These are phyloP conservation scores for Penicillium paradoxum DNA, from an alignment of 495 filamentous ascomycete species.

Conservation along the genomic window DNA sequence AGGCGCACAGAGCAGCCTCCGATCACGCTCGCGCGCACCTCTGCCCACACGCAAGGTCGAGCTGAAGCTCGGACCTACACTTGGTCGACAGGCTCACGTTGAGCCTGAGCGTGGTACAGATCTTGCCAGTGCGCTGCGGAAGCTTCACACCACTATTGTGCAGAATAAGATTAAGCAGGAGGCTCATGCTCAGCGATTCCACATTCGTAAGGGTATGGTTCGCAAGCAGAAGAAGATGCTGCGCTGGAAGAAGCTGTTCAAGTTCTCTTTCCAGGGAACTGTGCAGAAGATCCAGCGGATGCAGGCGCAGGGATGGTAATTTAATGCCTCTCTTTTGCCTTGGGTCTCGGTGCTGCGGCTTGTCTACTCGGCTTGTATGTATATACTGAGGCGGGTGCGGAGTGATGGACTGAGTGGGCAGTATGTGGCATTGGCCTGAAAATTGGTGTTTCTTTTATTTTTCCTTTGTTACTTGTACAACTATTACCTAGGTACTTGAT, in stretches of 20 bases:
- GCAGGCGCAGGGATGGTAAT: conserved; percentile 45
- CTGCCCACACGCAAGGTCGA: conserved; percentile 21
- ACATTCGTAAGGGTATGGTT: conserved; percentile 36
- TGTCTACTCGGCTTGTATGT: conserved; percentile 13
- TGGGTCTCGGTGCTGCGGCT: conserved; percentile 1
- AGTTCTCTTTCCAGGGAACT: conserved; percentile 40
- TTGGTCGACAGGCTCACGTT: conserved; percentile 39
- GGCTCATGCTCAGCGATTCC: conserved; percentile 28
- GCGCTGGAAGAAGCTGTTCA: conserved; percentile 43
- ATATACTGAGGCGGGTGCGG: conserved; percentile 15
- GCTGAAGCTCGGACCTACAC: conserved; percentile 38
- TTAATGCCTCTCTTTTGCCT: background rate
- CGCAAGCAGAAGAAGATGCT: conserved; percentile 30
- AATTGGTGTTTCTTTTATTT: conserved; percentile 1
- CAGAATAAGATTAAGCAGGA: conserved; percentile 26
- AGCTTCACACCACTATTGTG: conserved; percentile 20
- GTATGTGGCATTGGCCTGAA: conserved; percentile 1
- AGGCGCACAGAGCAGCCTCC: background rate
- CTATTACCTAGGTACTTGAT: conserved; percentile 11
- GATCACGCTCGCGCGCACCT: background rate
- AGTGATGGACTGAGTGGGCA: background rate
- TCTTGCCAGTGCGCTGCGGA: conserved; percentile 27
- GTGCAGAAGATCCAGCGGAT: conserved; percentile 41
- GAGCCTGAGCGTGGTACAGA: conserved; percentile 34
- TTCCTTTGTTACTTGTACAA: conserved; percentile 19